phyloP scores from a whole-genome alignment of 2,329 filamentous ascomycete genomes.

The Colletotrichum limetticola region DNA sequence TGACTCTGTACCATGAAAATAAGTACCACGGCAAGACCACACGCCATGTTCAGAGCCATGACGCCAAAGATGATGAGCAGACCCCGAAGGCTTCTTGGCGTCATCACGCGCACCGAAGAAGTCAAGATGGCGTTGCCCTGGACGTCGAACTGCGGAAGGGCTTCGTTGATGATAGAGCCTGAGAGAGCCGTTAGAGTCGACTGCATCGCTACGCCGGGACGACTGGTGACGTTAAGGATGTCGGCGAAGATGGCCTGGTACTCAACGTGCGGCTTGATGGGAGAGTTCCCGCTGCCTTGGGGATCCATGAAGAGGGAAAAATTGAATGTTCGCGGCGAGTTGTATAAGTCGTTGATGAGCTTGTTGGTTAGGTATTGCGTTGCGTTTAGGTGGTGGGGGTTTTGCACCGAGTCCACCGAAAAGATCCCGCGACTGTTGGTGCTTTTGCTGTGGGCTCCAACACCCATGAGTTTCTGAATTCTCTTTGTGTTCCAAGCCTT shows the following conservation, averaged over 20 bases:
- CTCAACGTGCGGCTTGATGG: conserved; percentile 37
- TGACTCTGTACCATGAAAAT: conserved; percentile 35
- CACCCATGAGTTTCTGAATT: conserved; percentile 35
- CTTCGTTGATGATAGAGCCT: conserved; percentile 35
- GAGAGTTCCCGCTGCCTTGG: conserved; percentile 31
- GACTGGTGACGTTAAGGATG: conserved; percentile 33
- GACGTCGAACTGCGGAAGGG: conserved; percentile 32
- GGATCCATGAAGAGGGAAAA: conserved; percentile 34
- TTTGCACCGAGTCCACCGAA: conserved; percentile 26
- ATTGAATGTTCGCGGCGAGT: conserved; percentile 28
- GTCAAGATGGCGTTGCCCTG: neutral
- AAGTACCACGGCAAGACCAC: conserved; percentile 31
- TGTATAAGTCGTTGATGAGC: conserved; percentile 35
- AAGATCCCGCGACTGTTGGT: conserved; percentile 30
- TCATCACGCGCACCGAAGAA: neutral
- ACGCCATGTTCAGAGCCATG: conserved; percentile 24
- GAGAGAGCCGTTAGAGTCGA: conserved; percentile 35
- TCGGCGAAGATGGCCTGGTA: conserved; percentile 36
- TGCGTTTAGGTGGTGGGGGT: conserved; percentile 26
- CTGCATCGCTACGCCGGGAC: conserved; percentile 37
- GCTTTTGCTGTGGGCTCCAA: neutral
- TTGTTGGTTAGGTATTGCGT: conserved; percentile 35
- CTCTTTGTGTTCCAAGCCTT: conserved; percentile 27
- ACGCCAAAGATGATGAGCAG: neutral
- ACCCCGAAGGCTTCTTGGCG: neutral